phyloP scores from a whole-genome alignment of 768 basidiomycete genomes.

The Imleria badia region DNA sequence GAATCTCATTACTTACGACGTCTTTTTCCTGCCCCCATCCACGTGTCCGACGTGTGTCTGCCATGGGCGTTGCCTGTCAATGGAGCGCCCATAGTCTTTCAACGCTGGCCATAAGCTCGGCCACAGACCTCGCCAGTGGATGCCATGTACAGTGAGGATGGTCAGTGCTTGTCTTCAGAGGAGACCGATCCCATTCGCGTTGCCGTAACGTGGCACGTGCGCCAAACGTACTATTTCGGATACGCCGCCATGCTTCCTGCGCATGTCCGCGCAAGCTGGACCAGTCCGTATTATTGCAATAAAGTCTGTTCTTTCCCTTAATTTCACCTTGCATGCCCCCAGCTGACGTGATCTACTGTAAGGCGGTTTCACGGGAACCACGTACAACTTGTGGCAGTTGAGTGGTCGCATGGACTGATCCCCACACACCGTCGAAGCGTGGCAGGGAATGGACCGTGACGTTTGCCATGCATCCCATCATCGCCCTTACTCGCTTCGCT shows the following conservation, averaged over 20 bases:
- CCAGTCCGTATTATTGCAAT: constrained; percentile 11
- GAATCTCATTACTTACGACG: neutral
- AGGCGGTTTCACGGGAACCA: constrained; percentile 21
- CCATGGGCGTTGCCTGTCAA: neutral
- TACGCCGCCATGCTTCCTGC: constrained; percentile 22
- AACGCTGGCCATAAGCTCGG: neutral
- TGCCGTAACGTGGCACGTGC: constrained; percentile 14
- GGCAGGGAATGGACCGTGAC: constrained; percentile 28
- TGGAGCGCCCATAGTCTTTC: neutral
- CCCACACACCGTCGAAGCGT: constrained; percentile 28
- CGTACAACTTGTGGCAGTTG: constrained; percentile 25
- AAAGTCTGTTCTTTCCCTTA: constrained; percentile 22
- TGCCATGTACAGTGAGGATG: neutral
- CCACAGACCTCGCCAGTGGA: neutral
- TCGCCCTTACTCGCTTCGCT: constrained; percentile 30
- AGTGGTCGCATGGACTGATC: constrained; percentile 15
- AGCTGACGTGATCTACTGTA: constrained; percentile 29
- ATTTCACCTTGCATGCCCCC: constrained; percentile 18
- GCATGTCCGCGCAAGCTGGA: constrained; percentile 26
- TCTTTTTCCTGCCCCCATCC: constrained; percentile 15
- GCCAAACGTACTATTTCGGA: constrained; percentile 1
- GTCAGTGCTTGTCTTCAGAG: neutral
- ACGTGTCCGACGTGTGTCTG: constrained; percentile 17
- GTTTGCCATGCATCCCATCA: constrained; percentile 23
- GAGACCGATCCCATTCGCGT: neutral